A percentile compares a stretch with the other conserved stretches of the same genome.
Conservation (phyloP, 2,329 filamentous ascomycete genomes). For the Cladophialophora yegresii region DNA sequence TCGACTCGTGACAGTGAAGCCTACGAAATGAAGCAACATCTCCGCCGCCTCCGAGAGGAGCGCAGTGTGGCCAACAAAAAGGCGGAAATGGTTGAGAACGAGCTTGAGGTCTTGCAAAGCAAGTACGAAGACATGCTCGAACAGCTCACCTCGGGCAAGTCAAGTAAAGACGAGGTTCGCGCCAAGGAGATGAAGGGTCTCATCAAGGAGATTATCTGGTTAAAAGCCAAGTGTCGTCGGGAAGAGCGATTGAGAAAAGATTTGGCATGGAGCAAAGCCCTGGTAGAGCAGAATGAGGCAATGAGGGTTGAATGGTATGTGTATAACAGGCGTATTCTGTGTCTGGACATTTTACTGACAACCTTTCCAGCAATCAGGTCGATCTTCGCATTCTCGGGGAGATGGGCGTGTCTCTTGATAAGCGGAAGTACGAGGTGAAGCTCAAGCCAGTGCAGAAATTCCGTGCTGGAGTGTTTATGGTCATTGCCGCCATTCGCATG, state of each 20-base stretch:
- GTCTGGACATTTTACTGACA: conserved; percentile 23
- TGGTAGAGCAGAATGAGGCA: conserved; percentile 75
- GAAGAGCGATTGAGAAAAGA: conserved; percentile 79
- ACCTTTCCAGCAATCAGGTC: conserved; percentile 75
- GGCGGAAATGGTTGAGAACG: conserved; percentile 45
- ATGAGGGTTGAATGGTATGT: conserved; percentile 74
- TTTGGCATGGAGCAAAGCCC: conserved; percentile 82
- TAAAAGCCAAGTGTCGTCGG: conserved; percentile 76
- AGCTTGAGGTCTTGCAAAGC: conserved; percentile 54
- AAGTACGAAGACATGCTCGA: conserved; percentile 65
- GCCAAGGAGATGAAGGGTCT: conserved; percentile 75
- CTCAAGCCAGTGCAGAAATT: conserved; percentile 45
- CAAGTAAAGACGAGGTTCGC: conserved; percentile 50
- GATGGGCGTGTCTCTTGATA: conserved; percentile 67
- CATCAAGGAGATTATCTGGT: conserved; percentile 85
- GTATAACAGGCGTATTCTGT: conserved; percentile 45
- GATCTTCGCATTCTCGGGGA: conserved; percentile 82
- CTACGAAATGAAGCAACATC: conserved; percentile 57
- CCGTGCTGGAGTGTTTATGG: conserved; percentile 45
- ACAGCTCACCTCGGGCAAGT: conserved; percentile 43
- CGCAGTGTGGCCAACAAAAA: conserved; percentile 46
- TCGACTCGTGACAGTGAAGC: conserved; percentile 68
- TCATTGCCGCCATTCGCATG: conserved; percentile 52
- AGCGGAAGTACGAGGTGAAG: conserved; percentile 39
- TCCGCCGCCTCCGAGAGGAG: conserved; percentile 62